Base-by-base conservation (phyloP, 2,329 filamentous ascomycete species). In the Aspergillus tanneri region DNA sequence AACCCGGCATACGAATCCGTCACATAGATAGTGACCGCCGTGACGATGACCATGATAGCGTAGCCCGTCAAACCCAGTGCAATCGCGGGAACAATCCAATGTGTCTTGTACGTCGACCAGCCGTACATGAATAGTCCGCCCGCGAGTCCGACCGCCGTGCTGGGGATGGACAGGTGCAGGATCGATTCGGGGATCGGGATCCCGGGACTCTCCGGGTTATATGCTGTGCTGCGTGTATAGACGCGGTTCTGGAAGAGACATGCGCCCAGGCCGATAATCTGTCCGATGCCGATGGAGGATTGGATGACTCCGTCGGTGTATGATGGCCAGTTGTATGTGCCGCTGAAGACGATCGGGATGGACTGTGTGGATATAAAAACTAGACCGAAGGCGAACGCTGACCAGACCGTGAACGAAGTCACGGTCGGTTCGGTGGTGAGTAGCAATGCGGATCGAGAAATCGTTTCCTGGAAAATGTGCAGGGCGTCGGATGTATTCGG, bases 1-100 rank as follows among this genome's bases (percentile, higher is more conserved):
- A 74, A 76, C n/a, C 73, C 68, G 16, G 71, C 68, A 49, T 78
- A 79, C 0, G 76, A 71, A 54, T 78, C 74, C 3, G 70, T 69
- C n/a, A 75, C 64, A 44, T 77, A 77, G 61, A 78, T 77, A 1
- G 74, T 69, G 4, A 73, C 74, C 10, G 73, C 74, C 16, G 77
- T 66, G 42, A 73, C 68, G 5, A 76, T 76, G 14, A 68, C 61
- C 3, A 69, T 67, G 3, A 73, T 74, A 12, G 65, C 70, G 5
- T 69, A 59, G 0, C 74, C 73, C 4, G 72, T 68, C 50, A 72
- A 64, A 4, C 60, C 68, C 1, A 72, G 50, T 4, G 62, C 65
- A 4, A 63, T 47, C 2, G 61, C 59, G 0, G 67, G 67, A 1
- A 66, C 67, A 18, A 71, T 68, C 68, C 68, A 70, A 8, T 63